A percentile compares a stretch with the other conserved stretches of the same genome.
These are phyloP conservation scores for Speleostelium caveatum DNA, from an alignment of 78 protist genomes.

Conservation along the genomic window DNA sequence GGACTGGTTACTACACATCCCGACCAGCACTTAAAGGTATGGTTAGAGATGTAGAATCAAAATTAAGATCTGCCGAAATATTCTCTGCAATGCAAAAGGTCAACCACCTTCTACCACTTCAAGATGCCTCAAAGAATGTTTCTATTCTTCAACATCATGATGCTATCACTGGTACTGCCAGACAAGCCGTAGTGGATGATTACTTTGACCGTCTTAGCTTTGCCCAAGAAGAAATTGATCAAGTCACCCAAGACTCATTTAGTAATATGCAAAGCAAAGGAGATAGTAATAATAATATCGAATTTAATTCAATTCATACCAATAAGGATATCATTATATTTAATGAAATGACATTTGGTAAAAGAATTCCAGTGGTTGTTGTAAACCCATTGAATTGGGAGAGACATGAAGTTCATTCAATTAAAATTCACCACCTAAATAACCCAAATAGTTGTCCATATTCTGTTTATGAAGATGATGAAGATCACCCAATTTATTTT, in stretches of 20 bases:
- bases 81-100: background rate
- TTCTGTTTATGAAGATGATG: background rate
- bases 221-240: background rate
- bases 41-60: conserved; percentile 1
- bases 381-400: background rate
- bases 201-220: background rate
- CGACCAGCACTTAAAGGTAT: conserved; percentile 29
- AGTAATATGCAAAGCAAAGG: background rate
- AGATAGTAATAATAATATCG: background rate
- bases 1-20: conserved; percentile 70
- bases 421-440: background rate
- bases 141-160: conserved; percentile 59
- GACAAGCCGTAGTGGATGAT: conserved; percentile 22
- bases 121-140: conserved; percentile 2
- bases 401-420: background rate
- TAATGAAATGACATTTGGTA: background rate
- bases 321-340: background rate
- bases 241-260: background rate
- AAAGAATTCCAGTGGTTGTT: background rate
- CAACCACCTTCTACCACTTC: background rate
- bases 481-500: background rate
- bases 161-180: conserved; percentile 47
- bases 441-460: background rate
- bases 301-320: background rate
- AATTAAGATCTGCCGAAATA: conserved; percentile 33